Percentiles rank a stretch among this genome's conserved stretches.
Conservation (phyloP, 1,284 basidiomycete species). For the Sporisorium reilianum region DNA sequence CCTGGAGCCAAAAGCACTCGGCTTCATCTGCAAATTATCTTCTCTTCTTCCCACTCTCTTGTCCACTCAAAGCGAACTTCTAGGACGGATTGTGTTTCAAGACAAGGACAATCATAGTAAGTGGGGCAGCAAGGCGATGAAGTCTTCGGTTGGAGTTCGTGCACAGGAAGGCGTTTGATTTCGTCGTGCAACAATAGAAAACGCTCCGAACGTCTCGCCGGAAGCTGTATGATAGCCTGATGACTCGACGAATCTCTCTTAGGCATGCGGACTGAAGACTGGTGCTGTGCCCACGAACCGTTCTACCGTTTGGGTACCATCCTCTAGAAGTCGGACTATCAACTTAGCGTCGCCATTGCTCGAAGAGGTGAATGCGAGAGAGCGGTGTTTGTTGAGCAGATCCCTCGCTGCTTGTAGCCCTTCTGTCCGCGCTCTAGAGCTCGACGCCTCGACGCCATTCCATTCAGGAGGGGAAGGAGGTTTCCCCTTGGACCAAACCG, state of each 20-base stretch:
- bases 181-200: neutral
- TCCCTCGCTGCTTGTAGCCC: neutral
- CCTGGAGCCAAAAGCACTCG: no score
- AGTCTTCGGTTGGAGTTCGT: no score
- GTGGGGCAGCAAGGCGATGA: no score
- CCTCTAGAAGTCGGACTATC: conserved; percentile 1
- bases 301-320: conserved; percentile 1
- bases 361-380: neutral
- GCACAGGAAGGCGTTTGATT: neutral
- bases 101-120: no score
- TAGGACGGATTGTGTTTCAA: neutral
- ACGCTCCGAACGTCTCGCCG: neutral
- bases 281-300: neutral
- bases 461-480: conserved; percentile 2
- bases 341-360: neutral
- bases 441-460: neutral
- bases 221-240: no score
- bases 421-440: neutral
- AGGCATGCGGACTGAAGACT: neutral
- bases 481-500: neutral
- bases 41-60: no score
- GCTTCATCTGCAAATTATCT: no score
- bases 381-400: conserved; percentile 1
- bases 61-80: neutral
- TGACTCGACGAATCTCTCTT: neutral